Evolutionary conservation across 148 eudicot genomes (phyloP).

Genomic region (Persicaria maculosa): DNA sequence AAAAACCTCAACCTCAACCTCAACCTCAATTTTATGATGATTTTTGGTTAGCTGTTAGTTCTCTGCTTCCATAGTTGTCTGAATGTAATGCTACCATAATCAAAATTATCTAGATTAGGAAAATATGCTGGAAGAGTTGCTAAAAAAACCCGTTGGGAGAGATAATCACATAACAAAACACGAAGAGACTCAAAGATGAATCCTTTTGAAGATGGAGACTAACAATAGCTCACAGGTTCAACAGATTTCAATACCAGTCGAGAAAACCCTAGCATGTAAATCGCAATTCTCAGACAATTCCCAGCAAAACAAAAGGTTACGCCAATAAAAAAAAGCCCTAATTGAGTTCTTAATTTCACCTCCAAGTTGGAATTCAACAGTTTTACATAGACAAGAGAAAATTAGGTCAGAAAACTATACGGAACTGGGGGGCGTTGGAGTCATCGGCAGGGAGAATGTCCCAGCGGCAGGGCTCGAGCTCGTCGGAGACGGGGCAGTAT

Average conservation of each 20-base stretch:
- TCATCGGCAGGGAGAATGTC: constrained; percentile 59
- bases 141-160: neutral
- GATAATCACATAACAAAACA: neutral
- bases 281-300: neutral
- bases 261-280: neutral
- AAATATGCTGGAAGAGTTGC: no score
- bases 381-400: neutral
- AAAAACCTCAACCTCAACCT: neutral
- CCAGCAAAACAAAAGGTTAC: neutral
- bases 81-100: no score
- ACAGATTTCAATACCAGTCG: neutral
- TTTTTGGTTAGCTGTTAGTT: neutral
- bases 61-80: neutral
- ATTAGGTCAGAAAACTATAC: constrained; percentile 49
- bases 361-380: neutral
- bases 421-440: constrained; percentile 59
- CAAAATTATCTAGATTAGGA: no score
- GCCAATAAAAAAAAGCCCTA: neutral
- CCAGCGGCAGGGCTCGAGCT: constrained; percentile 91
- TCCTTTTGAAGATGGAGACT: neutral
- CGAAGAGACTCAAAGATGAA: neutral
- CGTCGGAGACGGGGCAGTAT: constrained; percentile 82
- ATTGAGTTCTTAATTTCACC: neutral
- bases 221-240: neutral
- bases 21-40: neutral